Conservation (phyloP, 202 grass and related monocot genomes). For the Bolboschoenoplectus hybrid region DNA sequence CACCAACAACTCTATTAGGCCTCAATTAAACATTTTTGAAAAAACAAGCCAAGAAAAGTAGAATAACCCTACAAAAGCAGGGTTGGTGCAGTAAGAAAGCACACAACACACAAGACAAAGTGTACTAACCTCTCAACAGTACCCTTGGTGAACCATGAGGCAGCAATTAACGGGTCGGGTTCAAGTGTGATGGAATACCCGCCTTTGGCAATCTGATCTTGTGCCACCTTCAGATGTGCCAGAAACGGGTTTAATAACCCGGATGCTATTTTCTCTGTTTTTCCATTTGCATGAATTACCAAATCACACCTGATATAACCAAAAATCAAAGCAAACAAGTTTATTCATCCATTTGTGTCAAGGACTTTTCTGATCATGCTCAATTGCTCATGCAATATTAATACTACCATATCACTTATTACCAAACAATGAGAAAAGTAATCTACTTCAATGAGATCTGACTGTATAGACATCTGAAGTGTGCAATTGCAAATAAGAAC, state of each 20-base stretch:
- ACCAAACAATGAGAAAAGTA: neutral
- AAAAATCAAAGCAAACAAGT: slow-evolving; percentile 30
- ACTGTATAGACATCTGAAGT: neutral
- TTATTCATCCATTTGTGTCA: slow-evolving; percentile 13
- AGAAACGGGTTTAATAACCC: slow-evolving; percentile 88
- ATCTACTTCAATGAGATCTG: neutral
- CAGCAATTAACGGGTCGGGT: slow-evolving; percentile 47
- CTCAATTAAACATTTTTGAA: neutral
- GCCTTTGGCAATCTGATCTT: slow-evolving; percentile 89
- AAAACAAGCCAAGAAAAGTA: slow-evolving; percentile 27
- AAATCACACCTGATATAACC: slow-evolving; percentile 80
- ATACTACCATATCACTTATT: slow-evolving; percentile 9
- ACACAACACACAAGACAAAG: slow-evolving; percentile 10
- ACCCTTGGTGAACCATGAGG: slow-evolving; percentile 79
- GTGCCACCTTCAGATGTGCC: slow-evolving; percentile 72
- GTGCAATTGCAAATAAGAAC: slow-evolving; percentile 3
- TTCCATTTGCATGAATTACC: slow-evolving; percentile 72
- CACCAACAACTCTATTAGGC: slow-evolving; percentile 3
- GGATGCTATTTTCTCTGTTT: slow-evolving; percentile 87
- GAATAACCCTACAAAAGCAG: slow-evolving; percentile 22
- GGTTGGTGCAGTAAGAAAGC: slow-evolving; percentile 4
- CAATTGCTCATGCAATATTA: neutral
- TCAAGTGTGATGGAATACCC: slow-evolving; percentile 89
- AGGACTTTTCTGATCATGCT: neutral
- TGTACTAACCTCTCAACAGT: slow-evolving; percentile 67